Percentiles rank a stretch among this genome's conserved stretches.
These are phyloP conservation scores for Tetrapisispora iriomotensis DNA, from an alignment of 805 yeast species.

Conservation along the genomic window DNA sequence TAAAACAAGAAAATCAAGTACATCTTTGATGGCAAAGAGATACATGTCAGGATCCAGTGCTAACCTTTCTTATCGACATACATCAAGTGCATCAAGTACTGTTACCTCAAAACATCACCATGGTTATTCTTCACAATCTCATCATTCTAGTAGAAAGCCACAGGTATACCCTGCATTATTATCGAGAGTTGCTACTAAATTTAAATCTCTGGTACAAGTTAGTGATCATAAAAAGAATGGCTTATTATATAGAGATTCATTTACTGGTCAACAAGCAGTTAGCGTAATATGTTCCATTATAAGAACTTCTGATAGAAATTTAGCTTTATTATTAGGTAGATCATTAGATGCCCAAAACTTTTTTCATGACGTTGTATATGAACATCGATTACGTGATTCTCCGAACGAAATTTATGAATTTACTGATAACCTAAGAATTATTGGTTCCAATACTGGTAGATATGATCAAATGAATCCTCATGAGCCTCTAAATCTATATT, in stretches of 20 bases:
- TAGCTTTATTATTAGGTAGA: constrained; percentile 82
- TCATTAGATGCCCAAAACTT: constrained; percentile 89
- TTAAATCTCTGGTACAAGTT: constrained; percentile 56
- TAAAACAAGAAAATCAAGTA: constrained; percentile 39
- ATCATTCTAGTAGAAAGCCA: constrained; percentile 38
- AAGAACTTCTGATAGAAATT: constrained; percentile 80
- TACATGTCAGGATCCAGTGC: constrained; percentile 28
- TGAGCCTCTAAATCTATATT: constrained; percentile 22
- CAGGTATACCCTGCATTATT: constrained; percentile 82
- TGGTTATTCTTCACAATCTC: not conserved
- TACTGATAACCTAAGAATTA: constrained; percentile 33
- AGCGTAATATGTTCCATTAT: constrained; percentile 80
- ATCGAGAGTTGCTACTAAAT: constrained; percentile 72
- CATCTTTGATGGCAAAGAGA: constrained; percentile 29
- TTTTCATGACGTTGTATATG: constrained; percentile 92
- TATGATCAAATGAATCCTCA: constrained; percentile 16
- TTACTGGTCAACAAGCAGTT: constrained; percentile 90
- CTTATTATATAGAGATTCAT: constrained; percentile 81
- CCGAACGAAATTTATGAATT: constrained; percentile 81
- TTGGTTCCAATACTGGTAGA: constrained; percentile 15
- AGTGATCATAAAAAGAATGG: constrained; percentile 86
- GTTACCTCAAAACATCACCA: constrained; percentile 1
- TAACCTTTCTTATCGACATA: constrained; percentile 3
- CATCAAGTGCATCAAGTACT: not conserved
- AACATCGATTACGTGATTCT: constrained; percentile 85